These are phyloP conservation scores for Miscanthus sacchariflorus DNA, from an alignment of 202 grass and related monocot genomes.

Conservation along the genomic window DNA sequence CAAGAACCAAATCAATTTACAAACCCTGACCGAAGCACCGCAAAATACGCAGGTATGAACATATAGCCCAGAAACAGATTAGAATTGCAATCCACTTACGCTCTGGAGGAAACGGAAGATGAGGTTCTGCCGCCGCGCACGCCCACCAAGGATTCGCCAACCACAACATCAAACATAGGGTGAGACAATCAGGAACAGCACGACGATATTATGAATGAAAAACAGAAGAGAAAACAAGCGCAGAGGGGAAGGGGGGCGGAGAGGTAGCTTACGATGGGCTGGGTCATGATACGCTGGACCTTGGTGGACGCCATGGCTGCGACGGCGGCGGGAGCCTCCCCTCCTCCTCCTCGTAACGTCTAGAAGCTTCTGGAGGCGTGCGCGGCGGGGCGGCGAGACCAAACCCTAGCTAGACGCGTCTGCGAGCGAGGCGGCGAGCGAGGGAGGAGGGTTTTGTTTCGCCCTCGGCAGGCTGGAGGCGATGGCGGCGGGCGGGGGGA, in stretches of 20 bases:
- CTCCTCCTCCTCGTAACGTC: constrained; percentile 21
- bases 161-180: neutral
- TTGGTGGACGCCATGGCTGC: constrained; percentile 96
- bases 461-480: neutral
- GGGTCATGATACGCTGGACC: constrained; percentile 97
- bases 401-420: constrained; percentile 50
- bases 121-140: constrained; percentile 62
- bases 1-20: constrained; percentile 20
- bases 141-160: constrained; percentile 18
- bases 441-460: constrained; percentile 32
- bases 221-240: neutral
- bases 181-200: constrained; percentile 17
- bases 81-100: constrained; percentile 54
- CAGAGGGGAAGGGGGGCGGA: neutral
- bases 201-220: neutral
- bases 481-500: too few species aligned
- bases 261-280: constrained; percentile 74
- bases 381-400: constrained; percentile 23
- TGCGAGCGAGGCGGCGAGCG: too few species aligned
- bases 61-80: neutral
- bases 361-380: constrained; percentile 33
- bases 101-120: constrained; percentile 97
- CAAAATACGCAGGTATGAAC: neutral
- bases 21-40: neutral
- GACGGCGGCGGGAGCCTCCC: constrained; percentile 2